Evolutionary conservation across 75 land plant species (phyloP).

Genomic region (Larix kaempferi): DNA sequence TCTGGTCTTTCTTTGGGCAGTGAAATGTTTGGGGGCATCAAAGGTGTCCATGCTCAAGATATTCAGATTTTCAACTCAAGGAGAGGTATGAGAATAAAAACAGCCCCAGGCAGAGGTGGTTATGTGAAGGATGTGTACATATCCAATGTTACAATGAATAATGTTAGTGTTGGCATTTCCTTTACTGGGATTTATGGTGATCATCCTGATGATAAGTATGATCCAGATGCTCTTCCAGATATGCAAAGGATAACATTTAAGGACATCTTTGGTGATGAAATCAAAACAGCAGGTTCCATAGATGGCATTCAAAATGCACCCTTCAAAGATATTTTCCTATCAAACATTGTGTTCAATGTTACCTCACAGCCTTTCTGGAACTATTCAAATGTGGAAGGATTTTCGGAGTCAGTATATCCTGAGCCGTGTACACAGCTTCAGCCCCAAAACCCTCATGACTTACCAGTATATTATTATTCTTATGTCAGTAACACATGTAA

Average conservation of each 20-base stretch:
- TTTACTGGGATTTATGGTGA: conserved; percentile 31
- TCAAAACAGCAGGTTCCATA: conserved; percentile 54
- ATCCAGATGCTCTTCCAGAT: conserved; percentile 62
- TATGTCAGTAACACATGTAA: no score
- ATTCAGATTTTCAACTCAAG: conserved; percentile 22
- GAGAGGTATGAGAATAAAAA: conserved; percentile 29
- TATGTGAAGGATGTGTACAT: conserved; percentile 30
- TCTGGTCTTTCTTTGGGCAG: conserved; percentile 59
- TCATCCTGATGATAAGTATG: conserved; percentile 84
- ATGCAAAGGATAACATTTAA: conserved; percentile 47
- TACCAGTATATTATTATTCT: no score
- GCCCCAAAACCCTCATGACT: no score
- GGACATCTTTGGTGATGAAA: conserved; percentile 56
- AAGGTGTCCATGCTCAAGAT: conserved; percentile 31
- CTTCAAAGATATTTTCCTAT: conserved; percentile 54
- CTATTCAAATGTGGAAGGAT: conserved; percentile 69
- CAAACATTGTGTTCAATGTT: conserved; percentile 44
- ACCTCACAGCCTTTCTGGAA: conserved; percentile 51
- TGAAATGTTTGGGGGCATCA: conserved; percentile 47
- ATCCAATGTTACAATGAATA: conserved; percentile 24
- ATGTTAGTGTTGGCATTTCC: conserved; percentile 21
- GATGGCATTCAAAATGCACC: conserved; percentile 52
- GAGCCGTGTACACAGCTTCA: conserved; percentile 36
- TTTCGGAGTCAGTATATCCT: conserved; percentile 50
- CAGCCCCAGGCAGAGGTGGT: conserved; percentile 36